Percentiles rank a stretch among this genome's conserved stretches.
Evolutionary conservation across 129 eudicot genomes (phyloP).

Genomic region (Centella asiatica): DNA sequence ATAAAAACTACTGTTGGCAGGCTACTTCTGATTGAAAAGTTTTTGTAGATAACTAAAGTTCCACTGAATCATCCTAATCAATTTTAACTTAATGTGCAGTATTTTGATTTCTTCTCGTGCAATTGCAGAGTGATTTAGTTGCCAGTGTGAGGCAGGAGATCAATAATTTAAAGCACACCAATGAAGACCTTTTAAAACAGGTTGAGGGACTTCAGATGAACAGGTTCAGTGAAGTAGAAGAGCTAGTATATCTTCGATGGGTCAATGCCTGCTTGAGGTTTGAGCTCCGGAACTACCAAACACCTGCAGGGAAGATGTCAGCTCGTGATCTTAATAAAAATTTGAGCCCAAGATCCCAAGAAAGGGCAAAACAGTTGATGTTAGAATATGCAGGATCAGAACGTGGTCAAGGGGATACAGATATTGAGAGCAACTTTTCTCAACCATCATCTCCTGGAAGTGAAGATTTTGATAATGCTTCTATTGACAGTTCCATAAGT

Average conservation of each 20-base stretch:
- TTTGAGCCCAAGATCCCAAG: slow-evolving; percentile 89
- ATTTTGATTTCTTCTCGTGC: slow-evolving; percentile 7
- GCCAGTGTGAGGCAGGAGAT: slow-evolving; percentile 81
- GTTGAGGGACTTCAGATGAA: slow-evolving; percentile 99
- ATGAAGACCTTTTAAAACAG: slow-evolving; percentile 85
- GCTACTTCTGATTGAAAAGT: not conserved
- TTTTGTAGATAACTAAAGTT: not conserved
- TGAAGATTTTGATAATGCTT: slow-evolving; percentile 80
- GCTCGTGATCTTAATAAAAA: slow-evolving; percentile 89
- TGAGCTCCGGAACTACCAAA: slow-evolving; percentile 82
- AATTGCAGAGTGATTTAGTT: slow-evolving; percentile 78
- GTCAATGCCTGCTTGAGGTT: slow-evolving; percentile 89
- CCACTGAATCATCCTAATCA: not conserved
- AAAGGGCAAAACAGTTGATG: slow-evolving; percentile 82
- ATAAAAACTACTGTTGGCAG: not conserved
- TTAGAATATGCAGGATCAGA: slow-evolving; percentile 94
- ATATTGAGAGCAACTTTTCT: slow-evolving; percentile 92
- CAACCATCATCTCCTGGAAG: slow-evolving; percentile 90
- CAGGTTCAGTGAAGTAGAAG: slow-evolving; percentile 98
- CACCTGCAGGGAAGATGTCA: slow-evolving; percentile 71
- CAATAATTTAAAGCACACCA: slow-evolving; percentile 54
- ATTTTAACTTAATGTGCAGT: not conserved
- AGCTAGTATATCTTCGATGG: slow-evolving; percentile 98
- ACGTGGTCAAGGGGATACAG: slow-evolving; percentile 97
- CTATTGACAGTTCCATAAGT: slow-evolving; percentile 78